A percentile compares a stretch with the other conserved stretches of the same genome.
phyloP scores from a whole-genome alignment of 371 early-diverging fungal species.

The Phascolomyces articulosus region DNA sequence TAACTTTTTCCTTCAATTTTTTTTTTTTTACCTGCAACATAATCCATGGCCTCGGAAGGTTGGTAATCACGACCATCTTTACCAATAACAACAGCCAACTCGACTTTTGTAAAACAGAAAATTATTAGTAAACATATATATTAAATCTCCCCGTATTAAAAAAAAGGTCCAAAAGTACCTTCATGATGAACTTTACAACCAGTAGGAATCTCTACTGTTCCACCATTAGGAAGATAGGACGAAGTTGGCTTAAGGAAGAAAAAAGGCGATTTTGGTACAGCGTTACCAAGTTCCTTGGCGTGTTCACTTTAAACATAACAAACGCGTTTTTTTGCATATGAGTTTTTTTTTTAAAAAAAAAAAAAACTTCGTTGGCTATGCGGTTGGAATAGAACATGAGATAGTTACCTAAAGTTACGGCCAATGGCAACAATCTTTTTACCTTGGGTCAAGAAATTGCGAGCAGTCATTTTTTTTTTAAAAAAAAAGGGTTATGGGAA shows the following conservation, averaged over 20 bases:
- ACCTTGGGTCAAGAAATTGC: slow-evolving; percentile 65
- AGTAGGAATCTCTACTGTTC: slow-evolving; percentile 79
- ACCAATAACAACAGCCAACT: slow-evolving; percentile 93
- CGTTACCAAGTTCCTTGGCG: slow-evolving; percentile 91
- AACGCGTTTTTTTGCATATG: no score
- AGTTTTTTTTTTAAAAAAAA: no score
- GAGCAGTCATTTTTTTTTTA: slow-evolving; percentile 39
- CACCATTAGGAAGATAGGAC: slow-evolving; percentile 75
- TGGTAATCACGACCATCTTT: slow-evolving; percentile 79
- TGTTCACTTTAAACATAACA: slow-evolving; percentile 64
- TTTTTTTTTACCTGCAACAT: slow-evolving; percentile 61
- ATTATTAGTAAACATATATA: background rate
- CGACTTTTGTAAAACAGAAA: slow-evolving; percentile 50
- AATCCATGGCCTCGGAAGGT: slow-evolving; percentile 62
- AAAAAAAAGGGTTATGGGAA: background rate
- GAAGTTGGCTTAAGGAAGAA: slow-evolving; percentile 96
- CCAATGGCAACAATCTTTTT: slow-evolving; percentile 94
- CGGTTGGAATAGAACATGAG: no score
- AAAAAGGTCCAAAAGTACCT: no score
- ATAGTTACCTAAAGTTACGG: slow-evolving; percentile 79
- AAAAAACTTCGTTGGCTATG: no score
- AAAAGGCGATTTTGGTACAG: slow-evolving; percentile 87
- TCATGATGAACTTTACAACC: slow-evolving; percentile 91
- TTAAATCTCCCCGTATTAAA: no score
- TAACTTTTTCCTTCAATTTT: no score